These are phyloP conservation scores for Gnetum montanum DNA, from an alignment of 75 land plant genomes.

Conservation along the genomic window DNA sequence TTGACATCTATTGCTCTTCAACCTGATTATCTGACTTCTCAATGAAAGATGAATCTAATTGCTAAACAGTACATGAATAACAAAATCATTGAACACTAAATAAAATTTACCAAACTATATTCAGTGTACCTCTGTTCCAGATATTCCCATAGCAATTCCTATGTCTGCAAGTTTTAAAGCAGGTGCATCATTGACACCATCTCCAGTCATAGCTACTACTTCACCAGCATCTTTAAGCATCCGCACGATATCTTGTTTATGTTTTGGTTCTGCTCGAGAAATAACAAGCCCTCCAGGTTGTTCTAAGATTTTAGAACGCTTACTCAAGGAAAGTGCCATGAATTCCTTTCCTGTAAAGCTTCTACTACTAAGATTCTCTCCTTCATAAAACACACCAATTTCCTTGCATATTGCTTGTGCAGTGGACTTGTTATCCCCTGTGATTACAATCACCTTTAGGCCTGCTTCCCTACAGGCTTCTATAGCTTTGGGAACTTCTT, in stretches of 20 bases:
- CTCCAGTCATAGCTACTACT: slow-evolving; percentile 95
- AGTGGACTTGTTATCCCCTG: slow-evolving; percentile 89
- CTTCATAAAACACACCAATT: slow-evolving; percentile 52
- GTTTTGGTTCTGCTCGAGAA: slow-evolving; percentile 87
- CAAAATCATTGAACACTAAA: not conserved
- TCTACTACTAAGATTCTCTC: slow-evolving; percentile 37
- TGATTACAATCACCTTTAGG: slow-evolving; percentile 83
- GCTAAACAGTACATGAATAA: not conserved
- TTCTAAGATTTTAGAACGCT: slow-evolving; percentile 38
- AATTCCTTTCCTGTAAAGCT: slow-evolving; percentile 84
- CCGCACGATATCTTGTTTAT: slow-evolving; percentile 90
- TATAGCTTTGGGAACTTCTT: slow-evolving; percentile 73
- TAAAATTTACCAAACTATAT: not conserved
- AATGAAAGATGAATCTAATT: not conserved
- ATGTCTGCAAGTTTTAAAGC: slow-evolving; percentile 90
- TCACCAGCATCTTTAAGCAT: slow-evolving; percentile 79
- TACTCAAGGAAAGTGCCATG: slow-evolving; percentile 33
- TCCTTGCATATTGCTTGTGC: slow-evolving; percentile 88
- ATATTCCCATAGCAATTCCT: slow-evolving; percentile 90
- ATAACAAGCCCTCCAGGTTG: slow-evolving; percentile 69
- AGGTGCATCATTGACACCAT: slow-evolving; percentile 97
- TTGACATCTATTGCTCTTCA: not conserved
- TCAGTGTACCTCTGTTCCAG: slow-evolving; percentile 76
- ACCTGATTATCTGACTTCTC: not conserved
- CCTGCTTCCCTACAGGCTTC: slow-evolving; percentile 78